Base-by-base conservation (phyloP, 75 land plant species). In the Picea glauca region DNA sequence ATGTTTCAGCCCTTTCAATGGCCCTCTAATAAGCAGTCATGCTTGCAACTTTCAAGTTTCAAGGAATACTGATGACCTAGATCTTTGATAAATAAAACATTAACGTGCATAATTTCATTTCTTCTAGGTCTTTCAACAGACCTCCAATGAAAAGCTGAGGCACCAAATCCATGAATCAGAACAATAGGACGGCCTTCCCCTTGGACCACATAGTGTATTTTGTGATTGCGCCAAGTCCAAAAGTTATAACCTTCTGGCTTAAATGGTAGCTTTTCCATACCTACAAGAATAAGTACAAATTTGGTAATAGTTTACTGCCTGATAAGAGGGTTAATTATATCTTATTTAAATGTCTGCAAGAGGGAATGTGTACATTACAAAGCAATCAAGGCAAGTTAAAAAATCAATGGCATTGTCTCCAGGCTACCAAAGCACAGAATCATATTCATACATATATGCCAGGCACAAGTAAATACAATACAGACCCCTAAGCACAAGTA, bases 81-180 rank as follows among this genome's bases (percentile, higher is more conserved):
- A n/a, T 70, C 30, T 63, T 62, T 40, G 74, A 43, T n/a, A 70
- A n/a, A 35, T 20, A 70, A 70, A 70, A 46, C 1, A 20, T 20
- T 60, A 9, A 43, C 13, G 2, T 18, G 50, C 50, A 43, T 43
- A 11, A 43, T 43, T 50, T 38, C 43, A 18, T 20, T 76, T 76
- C 3, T 1, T 26, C 26, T 38, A 68, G 26, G 54, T 70, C 74
- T 70, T 70, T 70, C 74, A 38, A 63, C 80, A 33, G 67, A 97
- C 98, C 99, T 95, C 99, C 99, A 98, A 80, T 98, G 99, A 78
- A 87, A 98, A 58, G 93, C 96, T 76, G 98, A 98, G 67, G 99
- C 99, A 43, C 99, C 99, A 90, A 98, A 98, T 31, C 99, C 99
- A 83, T 98, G 99, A 38, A 98, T 90, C 31, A 98, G 93, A 68